These are phyloP conservation scores for Talaromyces sp. DNA, from an alignment of 2,329 filamentous ascomycete genomes.

Conservation along the genomic window DNA sequence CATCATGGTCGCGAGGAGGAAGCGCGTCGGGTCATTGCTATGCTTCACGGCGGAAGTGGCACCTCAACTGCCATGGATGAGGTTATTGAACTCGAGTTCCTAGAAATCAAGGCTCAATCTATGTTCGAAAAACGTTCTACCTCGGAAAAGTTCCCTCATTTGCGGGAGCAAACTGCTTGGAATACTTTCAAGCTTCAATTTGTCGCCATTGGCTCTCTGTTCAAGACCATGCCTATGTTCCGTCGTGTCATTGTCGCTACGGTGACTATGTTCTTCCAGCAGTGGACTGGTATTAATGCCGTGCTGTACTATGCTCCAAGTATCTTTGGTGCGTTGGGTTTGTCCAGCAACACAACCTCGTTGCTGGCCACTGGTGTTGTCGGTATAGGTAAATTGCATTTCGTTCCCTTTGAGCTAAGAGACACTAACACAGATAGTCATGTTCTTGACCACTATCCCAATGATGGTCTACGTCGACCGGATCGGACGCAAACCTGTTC, in stretches of 20 bases:
- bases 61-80: slow-evolving; percentile 55
- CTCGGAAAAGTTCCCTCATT: slow-evolving; percentile 63
- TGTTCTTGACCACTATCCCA: slow-evolving; percentile 25
- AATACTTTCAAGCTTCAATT: slow-evolving; percentile 66
- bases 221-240: slow-evolving; percentile 48
- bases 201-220: slow-evolving; percentile 29
- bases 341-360: slow-evolving; percentile 26
- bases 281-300: slow-evolving; percentile 51
- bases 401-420: neutral
- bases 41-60: slow-evolving; percentile 57
- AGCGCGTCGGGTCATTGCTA: slow-evolving; percentile 59
- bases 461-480: slow-evolving; percentile 33
- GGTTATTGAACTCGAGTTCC: slow-evolving; percentile 68
- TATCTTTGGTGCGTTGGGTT: slow-evolving; percentile 27
- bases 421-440: neutral
- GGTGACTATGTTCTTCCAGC: slow-evolving; percentile 39
- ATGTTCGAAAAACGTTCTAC: slow-evolving; percentile 71
- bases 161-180: slow-evolving; percentile 57
- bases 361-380: slow-evolving; percentile 32
- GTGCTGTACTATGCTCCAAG: slow-evolving; percentile 39
- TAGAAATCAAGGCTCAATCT: slow-evolving; percentile 78
- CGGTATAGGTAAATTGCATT: slow-evolving; percentile 25
- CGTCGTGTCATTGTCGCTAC: slow-evolving; percentile 47
- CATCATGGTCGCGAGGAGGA: slow-evolving; percentile 67
- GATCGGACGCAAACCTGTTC: slow-evolving; percentile 31